Percentiles rank a stretch among this genome's conserved stretches.
Evolutionary conservation across 352 stramenopile species (phyloP).

Genomic region (Lagenidium sp.): DNA sequence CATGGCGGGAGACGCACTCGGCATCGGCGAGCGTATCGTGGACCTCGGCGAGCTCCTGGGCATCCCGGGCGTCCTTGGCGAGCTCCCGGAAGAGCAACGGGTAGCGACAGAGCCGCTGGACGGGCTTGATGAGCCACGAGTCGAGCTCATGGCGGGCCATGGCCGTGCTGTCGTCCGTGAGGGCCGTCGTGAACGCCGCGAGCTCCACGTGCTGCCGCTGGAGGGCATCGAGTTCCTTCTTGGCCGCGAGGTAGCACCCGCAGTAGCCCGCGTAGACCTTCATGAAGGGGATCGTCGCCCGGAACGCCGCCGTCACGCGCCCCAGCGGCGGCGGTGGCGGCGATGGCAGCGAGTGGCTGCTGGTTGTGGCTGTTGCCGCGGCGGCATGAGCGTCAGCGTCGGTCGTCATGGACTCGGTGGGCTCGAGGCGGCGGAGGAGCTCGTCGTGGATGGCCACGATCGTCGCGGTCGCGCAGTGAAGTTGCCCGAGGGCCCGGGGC

Average conservation of each 20-base stretch:
- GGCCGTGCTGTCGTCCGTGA: conserved; percentile 7
- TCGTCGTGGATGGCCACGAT: conserved; percentile 27
- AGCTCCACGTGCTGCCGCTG: conserved; percentile 14
- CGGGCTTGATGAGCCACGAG: conserved; percentile 61
- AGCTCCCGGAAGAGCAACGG: conserved; percentile 45
- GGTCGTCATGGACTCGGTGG: conserved; percentile 2
- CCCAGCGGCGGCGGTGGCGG: conserved; percentile 8
- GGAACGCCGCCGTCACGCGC: conserved; percentile 23
- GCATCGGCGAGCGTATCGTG: conserved; percentile 29
- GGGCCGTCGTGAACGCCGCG: conserved; percentile 16
- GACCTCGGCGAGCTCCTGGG: conserved; percentile 21
- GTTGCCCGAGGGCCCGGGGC: conserved; percentile 17
- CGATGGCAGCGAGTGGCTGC: conserved; percentile 15
- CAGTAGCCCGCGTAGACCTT: conserved; percentile 68
- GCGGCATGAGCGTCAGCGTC: neutral
- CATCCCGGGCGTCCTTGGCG: conserved; percentile 19
- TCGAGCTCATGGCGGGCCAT: conserved; percentile 25
- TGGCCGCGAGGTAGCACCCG: conserved; percentile 32
- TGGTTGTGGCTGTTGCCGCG: neutral
- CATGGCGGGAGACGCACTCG: conserved; percentile 36
- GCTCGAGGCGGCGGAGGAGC: conserved; percentile 16
- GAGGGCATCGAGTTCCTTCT: conserved; percentile 34
- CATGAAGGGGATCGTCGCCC: conserved; percentile 46
- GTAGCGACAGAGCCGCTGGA: conserved; percentile 66
- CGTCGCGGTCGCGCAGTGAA: conserved; percentile 19